Percentiles rank a stretch among this genome's conserved stretches.
Conservation (phyloP, 768 basidiomycete genomes). For the Naganishia onofrii region DNA sequence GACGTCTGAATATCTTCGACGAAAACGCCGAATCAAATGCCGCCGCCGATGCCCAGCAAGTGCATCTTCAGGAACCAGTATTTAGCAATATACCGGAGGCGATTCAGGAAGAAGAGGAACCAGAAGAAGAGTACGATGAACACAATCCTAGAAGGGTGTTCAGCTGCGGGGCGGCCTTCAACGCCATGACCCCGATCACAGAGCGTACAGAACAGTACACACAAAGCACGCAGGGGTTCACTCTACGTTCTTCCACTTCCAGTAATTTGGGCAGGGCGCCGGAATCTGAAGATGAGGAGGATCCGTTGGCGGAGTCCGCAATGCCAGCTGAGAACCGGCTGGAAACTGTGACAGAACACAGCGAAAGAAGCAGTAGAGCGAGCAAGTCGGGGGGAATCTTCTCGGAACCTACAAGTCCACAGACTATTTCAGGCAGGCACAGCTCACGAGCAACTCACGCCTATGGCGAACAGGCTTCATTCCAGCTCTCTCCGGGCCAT, state of each 20-base stretch:
- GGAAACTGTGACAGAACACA: slow-evolving; percentile 17
- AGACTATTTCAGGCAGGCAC: slow-evolving; percentile 5
- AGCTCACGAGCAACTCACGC: slow-evolving; percentile 5
- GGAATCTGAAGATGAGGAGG: slow-evolving; percentile 15
- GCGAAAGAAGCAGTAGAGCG: slow-evolving; percentile 8
- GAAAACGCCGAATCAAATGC: neutral
- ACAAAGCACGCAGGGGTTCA: slow-evolving; percentile 59
- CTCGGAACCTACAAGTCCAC: slow-evolving; percentile 13
- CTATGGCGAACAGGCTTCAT: slow-evolving; percentile 10
- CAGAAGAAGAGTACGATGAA: slow-evolving; percentile 34
- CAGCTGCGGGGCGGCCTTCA: slow-evolving; percentile 56
- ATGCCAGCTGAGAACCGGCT: neutral
- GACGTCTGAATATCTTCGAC: slow-evolving; percentile 12
- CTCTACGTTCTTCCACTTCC: slow-evolving; percentile 45
- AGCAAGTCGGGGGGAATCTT: slow-evolving; percentile 19
- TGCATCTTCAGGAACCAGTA: slow-evolving; percentile 23
- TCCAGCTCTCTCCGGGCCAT: slow-evolving; percentile 29
- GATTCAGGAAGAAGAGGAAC: slow-evolving; percentile 35
- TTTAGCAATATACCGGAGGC: slow-evolving; percentile 15
- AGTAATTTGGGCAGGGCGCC: slow-evolving; percentile 33
- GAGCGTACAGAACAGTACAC: slow-evolving; percentile 88
- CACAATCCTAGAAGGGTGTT: slow-evolving; percentile 35
- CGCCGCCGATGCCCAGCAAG: neutral
- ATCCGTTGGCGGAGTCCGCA: neutral
- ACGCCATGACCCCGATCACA: slow-evolving; percentile 96